Percentiles rank a stretch among this genome's conserved stretches.
phyloP scores from a whole-genome alignment of 352 stramenopile genomes.

The Paralagenidium karlingii region DNA sequence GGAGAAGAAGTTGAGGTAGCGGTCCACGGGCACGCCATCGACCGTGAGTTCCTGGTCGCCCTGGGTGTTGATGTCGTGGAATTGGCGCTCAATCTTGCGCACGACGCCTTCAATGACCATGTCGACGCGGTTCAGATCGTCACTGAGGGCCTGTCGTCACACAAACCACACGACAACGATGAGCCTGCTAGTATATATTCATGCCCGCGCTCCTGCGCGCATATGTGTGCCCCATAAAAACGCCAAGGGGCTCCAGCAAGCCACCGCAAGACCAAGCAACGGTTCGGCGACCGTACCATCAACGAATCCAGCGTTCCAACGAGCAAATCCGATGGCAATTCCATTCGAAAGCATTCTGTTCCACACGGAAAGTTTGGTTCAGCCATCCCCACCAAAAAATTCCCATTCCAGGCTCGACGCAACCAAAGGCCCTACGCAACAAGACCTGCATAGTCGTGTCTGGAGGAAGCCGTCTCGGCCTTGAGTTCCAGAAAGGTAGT shows the following conservation, averaged over 20 bases:
- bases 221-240: not conserved
- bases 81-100: slow-evolving; percentile 95
- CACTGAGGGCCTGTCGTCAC: slow-evolving; percentile 52
- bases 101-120: slow-evolving; percentile 91
- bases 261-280: slow-evolving; percentile 1
- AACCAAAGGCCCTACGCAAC: not conserved
- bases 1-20: slow-evolving; percentile 95
- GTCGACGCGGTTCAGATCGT: slow-evolving; percentile 95
- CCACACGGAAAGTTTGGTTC: not conserved
- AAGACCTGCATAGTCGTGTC: slow-evolving; percentile 66
- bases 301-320: slow-evolving; percentile 96
- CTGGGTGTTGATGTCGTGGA: slow-evolving; percentile 85
- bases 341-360: slow-evolving; percentile 68
- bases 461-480: slow-evolving; percentile 65
- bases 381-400: not conserved
- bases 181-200: not conserved
- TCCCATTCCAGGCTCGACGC: not conserved
- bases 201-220: not conserved
- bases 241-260: not conserved
- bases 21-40: slow-evolving; percentile 83
- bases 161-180: slow-evolving; percentile 2
- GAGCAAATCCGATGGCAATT: slow-evolving; percentile 89
- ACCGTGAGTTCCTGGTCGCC: slow-evolving; percentile 73
- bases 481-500: slow-evolving; percentile 80
- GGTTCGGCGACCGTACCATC: slow-evolving; percentile 56